Percentiles rank a stretch among this genome's conserved stretches.
phyloP scores from a whole-genome alignment of 345 rosid genomes.

The Eucalyptus tenuipes region DNA sequence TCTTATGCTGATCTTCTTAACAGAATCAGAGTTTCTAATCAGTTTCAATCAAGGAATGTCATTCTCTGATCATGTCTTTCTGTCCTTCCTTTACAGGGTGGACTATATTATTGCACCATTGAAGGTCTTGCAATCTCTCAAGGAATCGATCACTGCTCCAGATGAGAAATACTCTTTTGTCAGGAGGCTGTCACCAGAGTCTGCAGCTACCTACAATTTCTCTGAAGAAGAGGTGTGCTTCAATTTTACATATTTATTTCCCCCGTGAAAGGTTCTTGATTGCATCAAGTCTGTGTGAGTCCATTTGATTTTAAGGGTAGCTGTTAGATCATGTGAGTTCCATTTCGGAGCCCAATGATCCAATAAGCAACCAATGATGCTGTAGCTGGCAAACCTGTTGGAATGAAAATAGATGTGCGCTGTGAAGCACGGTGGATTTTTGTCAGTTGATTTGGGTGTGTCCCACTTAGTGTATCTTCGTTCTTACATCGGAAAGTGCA shows the following conservation, averaged over 20 bases:
- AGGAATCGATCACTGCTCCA: slow-evolving; percentile 51
- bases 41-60: background rate
- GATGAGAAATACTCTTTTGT: slow-evolving; percentile 79
- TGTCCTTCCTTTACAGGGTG: slow-evolving; percentile 41
- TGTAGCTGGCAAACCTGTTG: background rate
- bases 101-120: slow-evolving; percentile 89
- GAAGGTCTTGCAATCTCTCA: slow-evolving; percentile 80
- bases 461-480: background rate
- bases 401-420: background rate
- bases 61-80: background rate
- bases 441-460: background rate
- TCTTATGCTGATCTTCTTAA: background rate
- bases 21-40: background rate
- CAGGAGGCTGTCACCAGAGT: slow-evolving; percentile 53
- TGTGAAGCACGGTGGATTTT: background rate
- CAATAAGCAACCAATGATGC: background rate
- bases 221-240: slow-evolving; percentile 65
- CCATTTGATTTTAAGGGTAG: background rate
- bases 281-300: background rate
- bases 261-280: background rate
- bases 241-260: background rate
- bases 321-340: background rate
- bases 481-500: background rate
- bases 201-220: slow-evolving; percentile 63
- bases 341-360: background rate